Conservation (phyloP, 768 basidiomycete species). For the Scleroderma citrinum region DNA sequence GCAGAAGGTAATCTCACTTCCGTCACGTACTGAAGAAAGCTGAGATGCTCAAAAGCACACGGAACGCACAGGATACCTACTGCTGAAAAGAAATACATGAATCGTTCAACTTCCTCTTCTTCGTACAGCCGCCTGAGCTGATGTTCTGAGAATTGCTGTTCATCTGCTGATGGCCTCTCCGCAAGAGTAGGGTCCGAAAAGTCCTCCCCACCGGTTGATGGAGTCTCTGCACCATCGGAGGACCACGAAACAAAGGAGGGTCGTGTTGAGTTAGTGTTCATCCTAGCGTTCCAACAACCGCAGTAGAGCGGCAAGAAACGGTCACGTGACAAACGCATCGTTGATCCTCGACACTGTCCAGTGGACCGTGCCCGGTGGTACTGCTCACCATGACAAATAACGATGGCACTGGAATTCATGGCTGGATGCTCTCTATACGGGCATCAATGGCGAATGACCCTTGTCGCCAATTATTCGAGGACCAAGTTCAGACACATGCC, state of each 20-base stretch:
- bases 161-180: conserved; percentile 4
- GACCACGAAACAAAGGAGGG: neutral
- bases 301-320: no score
- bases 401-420: conserved; percentile 42
- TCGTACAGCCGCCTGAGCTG: conserved; percentile 57
- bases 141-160: conserved; percentile 40
- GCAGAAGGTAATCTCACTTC: conserved; percentile 40
- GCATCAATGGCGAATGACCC: conserved; percentile 67
- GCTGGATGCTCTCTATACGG: conserved; percentile 66
- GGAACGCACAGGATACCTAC: conserved; percentile 31
- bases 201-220: neutral
- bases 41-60: neutral
- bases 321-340: conserved; percentile 28
- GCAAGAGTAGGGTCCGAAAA: neutral
- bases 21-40: conserved; percentile 44
- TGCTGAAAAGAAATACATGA: conserved; percentile 53
- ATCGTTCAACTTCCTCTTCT: conserved; percentile 57
- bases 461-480: conserved; percentile 62
- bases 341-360: conserved; percentile 15
- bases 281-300: no score
- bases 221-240: neutral
- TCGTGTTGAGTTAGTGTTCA: no score
- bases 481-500: conserved; percentile 69
- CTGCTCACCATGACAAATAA: conserved; percentile 8
- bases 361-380: neutral